These are phyloP conservation scores for Acorus calamus DNA, from an alignment of 106 monocot genomes.

Conservation along the genomic window DNA sequence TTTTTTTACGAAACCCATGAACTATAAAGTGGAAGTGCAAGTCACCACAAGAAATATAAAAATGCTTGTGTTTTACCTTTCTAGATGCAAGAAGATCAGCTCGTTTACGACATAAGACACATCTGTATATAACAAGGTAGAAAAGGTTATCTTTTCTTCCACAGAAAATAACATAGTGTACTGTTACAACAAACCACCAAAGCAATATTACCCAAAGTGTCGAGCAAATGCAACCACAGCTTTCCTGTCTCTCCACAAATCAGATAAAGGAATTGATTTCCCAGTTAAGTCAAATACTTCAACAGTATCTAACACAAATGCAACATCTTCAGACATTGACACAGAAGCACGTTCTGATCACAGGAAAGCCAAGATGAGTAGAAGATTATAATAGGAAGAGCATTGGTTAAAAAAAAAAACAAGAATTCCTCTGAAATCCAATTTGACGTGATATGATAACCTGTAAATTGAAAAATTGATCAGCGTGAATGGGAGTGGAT, in stretches of 20 bases:
- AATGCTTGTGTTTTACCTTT: constrained; percentile 31
- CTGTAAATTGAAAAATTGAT: too few species aligned
- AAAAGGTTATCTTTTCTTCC: background rate
- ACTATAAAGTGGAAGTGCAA: too few species aligned
- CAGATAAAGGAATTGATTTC: constrained; percentile 38
- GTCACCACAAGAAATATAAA: too few species aligned
- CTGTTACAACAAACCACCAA: background rate
- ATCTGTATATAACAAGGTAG: constrained; percentile 28
- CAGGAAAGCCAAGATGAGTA: too few species aligned
- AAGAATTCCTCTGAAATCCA: too few species aligned
- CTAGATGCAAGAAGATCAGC: constrained; percentile 86
- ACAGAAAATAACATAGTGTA: background rate
- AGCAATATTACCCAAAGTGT: constrained; percentile 65
- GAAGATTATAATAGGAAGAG: too few species aligned
- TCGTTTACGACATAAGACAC: constrained; percentile 78
- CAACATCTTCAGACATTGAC: too few species aligned
- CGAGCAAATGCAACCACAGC: constrained; percentile 85
- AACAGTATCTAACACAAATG: constrained; percentile 6
- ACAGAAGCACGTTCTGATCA: too few species aligned
- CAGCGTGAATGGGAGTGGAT: too few species aligned
- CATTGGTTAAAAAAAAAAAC: too few species aligned
- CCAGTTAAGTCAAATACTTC: constrained; percentile 65
- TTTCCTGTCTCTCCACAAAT: constrained; percentile 79
- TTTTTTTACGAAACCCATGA: too few species aligned
- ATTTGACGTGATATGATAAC: too few species aligned